Evolutionary conservation across 495 filamentous ascomycete species (phyloP).

Genomic region (Tetracladium marchalianum): DNA sequence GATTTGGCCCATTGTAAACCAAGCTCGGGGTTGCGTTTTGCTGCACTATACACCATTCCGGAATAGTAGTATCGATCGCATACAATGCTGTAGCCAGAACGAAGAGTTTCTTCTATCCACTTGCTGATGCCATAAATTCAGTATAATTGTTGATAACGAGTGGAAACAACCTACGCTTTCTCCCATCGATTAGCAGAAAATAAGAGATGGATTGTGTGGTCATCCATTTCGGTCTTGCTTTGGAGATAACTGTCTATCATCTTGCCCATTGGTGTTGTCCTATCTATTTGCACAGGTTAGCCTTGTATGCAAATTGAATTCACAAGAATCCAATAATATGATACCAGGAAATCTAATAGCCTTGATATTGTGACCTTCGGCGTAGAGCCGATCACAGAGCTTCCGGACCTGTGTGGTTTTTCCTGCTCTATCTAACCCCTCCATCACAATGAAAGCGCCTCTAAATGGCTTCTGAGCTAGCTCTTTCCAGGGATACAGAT

Average conservation of each 20-base stretch:
- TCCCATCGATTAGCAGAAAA: constrained; percentile 98
- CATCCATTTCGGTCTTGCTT: constrained; percentile 63
- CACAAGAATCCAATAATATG: neutral
- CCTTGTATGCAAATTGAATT: neutral
- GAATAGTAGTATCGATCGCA: constrained; percentile 92
- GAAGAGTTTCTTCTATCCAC: constrained; percentile 51
- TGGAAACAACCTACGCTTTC: constrained; percentile 38
- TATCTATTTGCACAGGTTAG: constrained; percentile 41
- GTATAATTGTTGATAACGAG: neutral
- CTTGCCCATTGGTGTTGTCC: constrained; percentile 78
- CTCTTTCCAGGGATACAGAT: constrained; percentile 11
- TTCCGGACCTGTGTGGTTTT: constrained; percentile 89
- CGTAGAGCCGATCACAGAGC: constrained; percentile 53
- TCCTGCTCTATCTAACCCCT: constrained; percentile 88
- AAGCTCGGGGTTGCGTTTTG: constrained; percentile 64
- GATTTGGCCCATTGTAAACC: constrained; percentile 66
- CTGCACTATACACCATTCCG: constrained; percentile 91
- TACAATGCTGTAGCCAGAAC: constrained; percentile 61
- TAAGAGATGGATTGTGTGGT: constrained; percentile 88
- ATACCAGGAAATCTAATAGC: constrained; percentile 84
- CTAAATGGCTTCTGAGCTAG: constrained; percentile 27
- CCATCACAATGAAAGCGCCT: constrained; percentile 78
- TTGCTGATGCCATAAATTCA: constrained; percentile 25
- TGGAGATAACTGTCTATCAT: constrained; percentile 85
- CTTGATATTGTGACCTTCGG: constrained; percentile 52